Evolutionary conservation across 202 grass and related monocot species (phyloP), one percentile per base, ranked within the genome.

Genomic region (Eragrostis tef): DNA sequence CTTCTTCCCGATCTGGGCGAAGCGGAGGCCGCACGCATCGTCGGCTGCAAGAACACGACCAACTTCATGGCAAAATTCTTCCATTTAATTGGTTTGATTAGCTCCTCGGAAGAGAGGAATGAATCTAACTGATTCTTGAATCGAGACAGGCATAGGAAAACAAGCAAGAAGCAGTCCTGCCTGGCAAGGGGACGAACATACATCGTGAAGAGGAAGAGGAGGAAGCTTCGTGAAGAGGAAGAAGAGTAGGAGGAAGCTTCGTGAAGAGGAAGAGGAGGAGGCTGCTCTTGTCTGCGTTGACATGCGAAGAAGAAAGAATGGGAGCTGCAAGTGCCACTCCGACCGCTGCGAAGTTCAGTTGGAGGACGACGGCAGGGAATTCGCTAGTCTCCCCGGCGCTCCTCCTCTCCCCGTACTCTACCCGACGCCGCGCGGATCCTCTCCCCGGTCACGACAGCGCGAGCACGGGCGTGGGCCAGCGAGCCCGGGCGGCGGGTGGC

Each of bases 211-310:
- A n/a, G 31, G 4, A 2, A 4, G 31, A 34, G 31, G 31, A 34
- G 31, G 4, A 34, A 2, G 31, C 1, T 34, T 2, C 29, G 71
- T 21, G 31, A 34, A 1, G 31, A 34, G 31, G 71, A 70, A 61
- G 71, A 53, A 6, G 45, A 8, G 65, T 24, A 73, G 41, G 36
- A 54, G n/a, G 85, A 63, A 74, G 61, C 78, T 52, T 50, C 12
- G 51, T 19, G 77, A 31, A 12, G 27, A 71, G 49, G 58, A 16
- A 25, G 46, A 7, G 49, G 43, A 2, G n/a, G 22, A 5, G 22
- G 44, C 17, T 59, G 78, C 49, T 61, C 46, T n/a, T n/a, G 82
- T 88, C 54, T 22, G 83, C 83, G 86, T 88, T 86, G 89, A 86
- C 86, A 85, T 81, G 82, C 27, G 42, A 54, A 34, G 62, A 47